A percentile compares a stretch with the other conserved stretches of the same genome.
Evolutionary conservation across 2,329 filamentous ascomycete species (phyloP).

Genomic region (Aspergillus chevalieri): DNA sequence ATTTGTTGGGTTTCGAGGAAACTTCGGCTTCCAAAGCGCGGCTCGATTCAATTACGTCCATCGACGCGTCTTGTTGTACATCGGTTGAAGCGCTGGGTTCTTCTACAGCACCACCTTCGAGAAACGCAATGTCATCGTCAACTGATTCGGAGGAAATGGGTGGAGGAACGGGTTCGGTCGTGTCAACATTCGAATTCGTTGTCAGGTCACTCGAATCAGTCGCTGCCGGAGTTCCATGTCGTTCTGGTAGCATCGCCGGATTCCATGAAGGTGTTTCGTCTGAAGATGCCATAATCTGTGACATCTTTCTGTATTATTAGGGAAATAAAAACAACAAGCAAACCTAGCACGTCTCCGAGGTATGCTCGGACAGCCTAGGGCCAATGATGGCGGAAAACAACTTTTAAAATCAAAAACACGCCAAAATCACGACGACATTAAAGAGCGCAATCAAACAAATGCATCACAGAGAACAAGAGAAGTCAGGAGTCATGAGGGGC

Average conservation of each 20-base stretch:
- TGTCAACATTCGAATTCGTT: not conserved
- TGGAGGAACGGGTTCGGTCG: not conserved
- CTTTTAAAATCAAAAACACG: not conserved
- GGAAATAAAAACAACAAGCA: constrained; percentile 5
- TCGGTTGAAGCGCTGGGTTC: not conserved
- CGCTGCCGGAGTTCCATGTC: constrained; percentile 11
- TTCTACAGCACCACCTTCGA: not conserved
- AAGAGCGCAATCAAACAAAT: constrained; percentile 1
- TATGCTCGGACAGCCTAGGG: constrained; percentile 13
- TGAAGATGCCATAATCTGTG: constrained; percentile 11
- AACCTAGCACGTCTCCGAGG: constrained; percentile 24
- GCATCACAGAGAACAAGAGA: constrained; percentile 2
- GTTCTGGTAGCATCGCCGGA: constrained; percentile 48
- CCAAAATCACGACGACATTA: constrained; percentile 7
- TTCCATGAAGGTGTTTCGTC: constrained; percentile 41
- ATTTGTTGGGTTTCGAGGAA: not conserved
- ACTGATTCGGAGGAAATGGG: not conserved
- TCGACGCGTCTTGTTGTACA: not conserved
- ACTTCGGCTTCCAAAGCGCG: not conserved
- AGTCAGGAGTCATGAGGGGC: constrained; percentile 2
- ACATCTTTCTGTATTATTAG: constrained; percentile 15
- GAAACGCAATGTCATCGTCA: not conserved
- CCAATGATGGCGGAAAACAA: constrained; percentile 15
- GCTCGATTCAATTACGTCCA: not conserved
- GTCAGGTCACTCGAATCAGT: constrained; percentile 12